phyloP scores from a whole-genome alignment of 2,329 filamentous ascomycete genomes.

The Aspergillus caelatus region DNA sequence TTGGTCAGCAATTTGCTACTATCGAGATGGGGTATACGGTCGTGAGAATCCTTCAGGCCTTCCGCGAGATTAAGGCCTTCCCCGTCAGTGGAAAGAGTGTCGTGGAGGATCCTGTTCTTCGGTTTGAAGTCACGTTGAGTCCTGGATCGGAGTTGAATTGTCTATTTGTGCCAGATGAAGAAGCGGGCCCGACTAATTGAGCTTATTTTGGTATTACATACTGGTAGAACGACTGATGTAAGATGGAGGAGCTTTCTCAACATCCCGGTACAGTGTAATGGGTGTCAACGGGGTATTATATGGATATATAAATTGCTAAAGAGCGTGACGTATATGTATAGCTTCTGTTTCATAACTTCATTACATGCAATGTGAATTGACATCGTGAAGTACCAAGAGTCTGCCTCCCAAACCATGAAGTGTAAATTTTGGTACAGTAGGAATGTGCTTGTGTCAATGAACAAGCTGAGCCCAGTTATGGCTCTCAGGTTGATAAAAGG shows the following conservation, averaged over 20 bases:
- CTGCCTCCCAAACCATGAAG: not conserved
- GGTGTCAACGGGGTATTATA: not conserved
- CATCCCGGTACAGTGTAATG: not conserved
- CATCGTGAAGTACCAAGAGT: not conserved
- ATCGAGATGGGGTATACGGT: constrained; percentile 60
- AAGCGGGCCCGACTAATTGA: constrained; percentile 12
- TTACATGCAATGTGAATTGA: not conserved
- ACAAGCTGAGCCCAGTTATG: not conserved
- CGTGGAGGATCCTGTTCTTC: constrained; percentile 40
- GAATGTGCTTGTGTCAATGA: not conserved
- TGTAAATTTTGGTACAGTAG: not conserved
- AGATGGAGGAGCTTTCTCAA: not conserved
- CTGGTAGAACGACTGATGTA: not conserved
- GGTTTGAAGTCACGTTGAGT: constrained; percentile 43
- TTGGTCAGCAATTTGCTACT: constrained; percentile 63
- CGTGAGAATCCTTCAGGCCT: constrained; percentile 47
- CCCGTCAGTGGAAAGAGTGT: constrained; percentile 32
- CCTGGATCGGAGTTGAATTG: constrained; percentile 43
- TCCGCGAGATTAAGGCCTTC: constrained; percentile 39
- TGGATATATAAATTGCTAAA: not conserved
- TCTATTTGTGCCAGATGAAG: constrained; percentile 40
- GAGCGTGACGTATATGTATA: not conserved
- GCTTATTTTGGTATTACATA: not conserved
- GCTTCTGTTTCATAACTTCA: not conserved
- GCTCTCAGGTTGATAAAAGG: constrained; percentile 10